Conservation (phyloP, 345 rosid species). For the Bruguiera gymnorhiza region DNA sequence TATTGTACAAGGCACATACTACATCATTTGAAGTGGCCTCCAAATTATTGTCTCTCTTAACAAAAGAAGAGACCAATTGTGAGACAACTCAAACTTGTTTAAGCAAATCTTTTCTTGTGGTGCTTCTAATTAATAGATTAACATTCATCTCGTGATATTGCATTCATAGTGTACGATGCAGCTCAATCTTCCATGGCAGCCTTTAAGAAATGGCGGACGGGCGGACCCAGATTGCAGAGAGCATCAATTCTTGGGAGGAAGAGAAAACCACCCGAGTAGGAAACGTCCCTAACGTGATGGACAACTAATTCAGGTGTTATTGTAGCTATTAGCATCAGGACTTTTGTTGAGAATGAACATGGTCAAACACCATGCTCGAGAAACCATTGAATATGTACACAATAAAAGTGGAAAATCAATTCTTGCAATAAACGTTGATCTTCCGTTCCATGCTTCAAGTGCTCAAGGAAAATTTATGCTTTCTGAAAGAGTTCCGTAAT, state of each 20-base stretch:
- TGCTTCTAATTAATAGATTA: background rate
- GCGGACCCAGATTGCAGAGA: conserved; percentile 81
- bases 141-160: background rate
- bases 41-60: conserved; percentile 49
- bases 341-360: background rate
- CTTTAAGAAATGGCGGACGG: conserved; percentile 77
- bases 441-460: no score
- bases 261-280: conserved; percentile 50
- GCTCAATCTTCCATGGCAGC: conserved; percentile 72
- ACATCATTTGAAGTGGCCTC: conserved; percentile 55
- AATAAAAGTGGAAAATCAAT: no score
- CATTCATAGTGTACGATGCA: conserved; percentile 63
- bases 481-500: no score
- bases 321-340: background rate
- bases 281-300: conserved; percentile 3
- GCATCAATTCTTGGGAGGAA: conserved; percentile 88
- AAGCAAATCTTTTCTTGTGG: conserved; percentile 5
- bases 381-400: background rate
- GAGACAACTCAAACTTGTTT: conserved; percentile 26
- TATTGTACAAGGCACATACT: conserved; percentile 73
- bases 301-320: background rate
- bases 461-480: no score
- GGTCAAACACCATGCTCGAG: no score
- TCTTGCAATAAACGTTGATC: no score
- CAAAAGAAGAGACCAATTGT: conserved; percentile 72